Percentiles rank a stretch among this genome's conserved stretches.
Conservation (phyloP, 768 basidiomycete species). For the Cyathus striatus region DNA sequence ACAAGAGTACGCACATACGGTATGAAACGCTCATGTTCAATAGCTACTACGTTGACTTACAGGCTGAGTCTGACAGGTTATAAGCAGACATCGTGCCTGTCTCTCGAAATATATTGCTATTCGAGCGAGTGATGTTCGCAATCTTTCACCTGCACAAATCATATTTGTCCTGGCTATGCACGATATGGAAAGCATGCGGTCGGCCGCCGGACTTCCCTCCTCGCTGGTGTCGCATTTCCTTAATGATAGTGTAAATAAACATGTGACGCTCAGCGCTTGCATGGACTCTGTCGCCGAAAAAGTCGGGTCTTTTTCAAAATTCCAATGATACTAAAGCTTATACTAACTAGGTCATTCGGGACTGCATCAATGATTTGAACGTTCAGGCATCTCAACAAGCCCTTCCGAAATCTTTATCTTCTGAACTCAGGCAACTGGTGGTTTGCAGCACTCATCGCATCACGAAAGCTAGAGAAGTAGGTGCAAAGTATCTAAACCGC, state of each 20-base stretch:
- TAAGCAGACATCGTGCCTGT: conserved; percentile 58
- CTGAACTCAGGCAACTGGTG: conserved; percentile 73
- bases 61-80: conserved; percentile 43
- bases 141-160: conserved; percentile 75
- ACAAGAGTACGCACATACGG: conserved; percentile 76
- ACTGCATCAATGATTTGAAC: conserved; percentile 68
- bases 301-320: conserved; percentile 29
- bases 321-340: conserved; percentile 6
- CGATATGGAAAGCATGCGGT: conserved; percentile 85
- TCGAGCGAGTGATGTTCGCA: conserved; percentile 63
- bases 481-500: conserved; percentile 77
- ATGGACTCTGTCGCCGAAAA: conserved; percentile 88
- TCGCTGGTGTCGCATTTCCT: conserved; percentile 83
- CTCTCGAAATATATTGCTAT: conserved; percentile 65
- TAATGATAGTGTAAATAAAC: conserved; percentile 79
- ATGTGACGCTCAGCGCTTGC: conserved; percentile 59
- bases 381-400: conserved; percentile 75
- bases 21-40: conserved; percentile 24
- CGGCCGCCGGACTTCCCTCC: conserved; percentile 73
- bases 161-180: conserved; percentile 84
- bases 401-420: conserved; percentile 60
- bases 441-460: conserved; percentile 79
- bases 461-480: conserved; percentile 74
- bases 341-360: conserved; percentile 63
- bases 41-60: not conserved